Evolutionary conservation across 768 basidiomycete genomes (phyloP).

Genomic region (Leccinum imitatum): DNA sequence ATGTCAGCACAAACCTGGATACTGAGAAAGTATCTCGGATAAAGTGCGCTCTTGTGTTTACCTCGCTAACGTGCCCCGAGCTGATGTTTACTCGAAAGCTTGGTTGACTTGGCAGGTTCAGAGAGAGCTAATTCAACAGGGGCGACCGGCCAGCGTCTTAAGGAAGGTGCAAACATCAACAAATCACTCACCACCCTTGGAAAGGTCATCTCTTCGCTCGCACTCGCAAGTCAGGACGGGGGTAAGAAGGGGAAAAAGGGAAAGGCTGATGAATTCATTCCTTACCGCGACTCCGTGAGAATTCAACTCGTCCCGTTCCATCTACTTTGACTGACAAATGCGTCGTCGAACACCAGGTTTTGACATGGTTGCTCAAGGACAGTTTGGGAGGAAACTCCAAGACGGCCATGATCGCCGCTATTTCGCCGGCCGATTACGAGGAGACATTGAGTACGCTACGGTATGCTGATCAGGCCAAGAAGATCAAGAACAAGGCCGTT

Average conservation of each 20-base stretch:
- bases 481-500: constrained; percentile 99
- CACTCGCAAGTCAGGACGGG: constrained; percentile 53
- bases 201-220: constrained; percentile 93
- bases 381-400: constrained; percentile 96
- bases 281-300: constrained; percentile 94
- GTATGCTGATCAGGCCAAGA: constrained; percentile 99
- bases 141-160: constrained; percentile 92
- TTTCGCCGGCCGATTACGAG: constrained; percentile 97
- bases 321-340: constrained; percentile 5
- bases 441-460: constrained; percentile 95
- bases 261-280: constrained; percentile 89
- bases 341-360: constrained; percentile 51
- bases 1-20: constrained; percentile 79
- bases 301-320: neutral
- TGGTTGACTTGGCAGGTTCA: constrained; percentile 96
- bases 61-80: neutral
- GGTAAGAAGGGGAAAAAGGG: constrained; percentile 88
- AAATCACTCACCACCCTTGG: constrained; percentile 97
- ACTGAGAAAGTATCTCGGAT: constrained; percentile 99
- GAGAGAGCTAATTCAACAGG: constrained; percentile 98
- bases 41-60: constrained; percentile 47
- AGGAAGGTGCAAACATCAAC: constrained; percentile 99
- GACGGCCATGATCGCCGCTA: constrained; percentile 99
- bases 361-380: constrained; percentile 98
- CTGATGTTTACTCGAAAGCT: constrained; percentile 41